These are phyloP conservation scores for Fusarium proliferatum DNA, from an alignment of 2,329 filamentous ascomycete genomes.

Conservation along the genomic window DNA sequence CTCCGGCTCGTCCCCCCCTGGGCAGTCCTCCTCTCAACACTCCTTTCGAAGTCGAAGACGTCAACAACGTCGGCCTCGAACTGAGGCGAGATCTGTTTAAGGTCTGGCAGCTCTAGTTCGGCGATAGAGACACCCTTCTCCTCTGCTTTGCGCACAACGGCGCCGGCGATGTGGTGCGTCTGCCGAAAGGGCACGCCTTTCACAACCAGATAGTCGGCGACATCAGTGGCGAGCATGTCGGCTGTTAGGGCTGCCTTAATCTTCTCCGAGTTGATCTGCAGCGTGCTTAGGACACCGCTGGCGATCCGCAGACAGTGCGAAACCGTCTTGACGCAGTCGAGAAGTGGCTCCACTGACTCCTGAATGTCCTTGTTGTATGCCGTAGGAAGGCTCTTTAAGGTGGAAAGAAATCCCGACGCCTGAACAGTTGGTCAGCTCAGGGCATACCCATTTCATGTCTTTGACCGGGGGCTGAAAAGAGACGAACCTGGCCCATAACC, in stretches of 20 bases:
- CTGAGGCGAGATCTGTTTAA: neutral
- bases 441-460: neutral
- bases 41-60: neutral
- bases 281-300: neutral
- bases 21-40: neutral
- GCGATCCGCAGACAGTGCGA: neutral
- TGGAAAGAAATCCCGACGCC: neutral
- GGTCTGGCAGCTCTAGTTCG: neutral
- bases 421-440: neutral
- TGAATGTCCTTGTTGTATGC: neutral
- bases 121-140: neutral
- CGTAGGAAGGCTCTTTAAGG: neutral
- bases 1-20: neutral
- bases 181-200: neutral
- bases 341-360: neutral
- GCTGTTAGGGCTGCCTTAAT: neutral
- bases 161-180: neutral
- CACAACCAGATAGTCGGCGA: neutral
- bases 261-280: neutral
- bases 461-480: neutral
- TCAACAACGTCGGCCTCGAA: neutral
- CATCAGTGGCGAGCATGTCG: neutral
- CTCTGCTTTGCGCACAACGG: neutral
- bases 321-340: neutral
- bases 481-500: neutral